Percentiles rank a stretch among this genome's conserved stretches.
phyloP scores from a whole-genome alignment of 75 land plant species.

The Cryptomeria japonica region DNA sequence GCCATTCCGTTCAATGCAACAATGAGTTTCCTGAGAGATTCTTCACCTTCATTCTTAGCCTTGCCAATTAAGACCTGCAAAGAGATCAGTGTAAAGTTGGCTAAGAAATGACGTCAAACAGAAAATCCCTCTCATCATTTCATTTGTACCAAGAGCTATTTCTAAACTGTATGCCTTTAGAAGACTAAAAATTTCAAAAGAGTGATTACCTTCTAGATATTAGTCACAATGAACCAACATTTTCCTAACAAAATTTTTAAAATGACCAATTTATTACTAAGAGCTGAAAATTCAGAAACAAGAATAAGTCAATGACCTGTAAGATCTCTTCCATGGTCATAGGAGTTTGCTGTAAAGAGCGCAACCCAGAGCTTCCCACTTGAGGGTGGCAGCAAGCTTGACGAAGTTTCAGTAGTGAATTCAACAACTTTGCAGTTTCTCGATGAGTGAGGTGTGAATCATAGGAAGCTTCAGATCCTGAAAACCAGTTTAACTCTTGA shows the following conservation, averaged over 20 bases:
- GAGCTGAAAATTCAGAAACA: background rate
- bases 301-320: constrained; percentile 55
- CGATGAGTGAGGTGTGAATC: constrained; percentile 53
- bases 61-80: constrained; percentile 82
- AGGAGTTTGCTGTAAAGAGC: constrained; percentile 85
- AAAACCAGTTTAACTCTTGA: constrained; percentile 7
- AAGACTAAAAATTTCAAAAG: background rate
- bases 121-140: background rate
- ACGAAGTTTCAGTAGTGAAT: constrained; percentile 84
- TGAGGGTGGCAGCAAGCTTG: constrained; percentile 99
- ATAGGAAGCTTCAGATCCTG: constrained; percentile 29
- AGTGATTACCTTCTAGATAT: background rate
- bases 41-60: constrained; percentile 94
- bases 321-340: constrained; percentile 97
- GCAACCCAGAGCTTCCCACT: constrained; percentile 96
- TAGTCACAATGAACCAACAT: constrained; percentile 10
- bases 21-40: constrained; percentile 79
- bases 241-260: background rate
- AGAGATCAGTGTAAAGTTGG: constrained; percentile 4
- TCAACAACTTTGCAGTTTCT: constrained; percentile 80
- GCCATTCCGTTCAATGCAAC: constrained; percentile 91
- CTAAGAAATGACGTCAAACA: constrained; percentile 4
- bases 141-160: background rate
- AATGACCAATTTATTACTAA: background rate
- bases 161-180: background rate